phyloP scores from a whole-genome alignment of 257 asterid species.

The Mitragyna speciosa region DNA sequence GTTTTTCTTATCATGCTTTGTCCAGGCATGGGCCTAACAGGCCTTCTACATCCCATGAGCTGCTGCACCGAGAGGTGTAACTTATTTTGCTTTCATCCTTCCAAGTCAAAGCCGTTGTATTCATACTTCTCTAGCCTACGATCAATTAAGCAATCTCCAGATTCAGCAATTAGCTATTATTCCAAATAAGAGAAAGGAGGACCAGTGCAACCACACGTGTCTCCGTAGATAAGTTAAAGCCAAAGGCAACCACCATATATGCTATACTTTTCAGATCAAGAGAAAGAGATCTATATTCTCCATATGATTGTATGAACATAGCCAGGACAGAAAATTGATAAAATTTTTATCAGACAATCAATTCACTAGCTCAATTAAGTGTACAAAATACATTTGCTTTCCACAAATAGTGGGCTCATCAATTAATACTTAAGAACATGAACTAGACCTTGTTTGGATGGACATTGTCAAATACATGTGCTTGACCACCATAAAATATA shows the following conservation, averaged over 20 bases:
- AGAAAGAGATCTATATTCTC: not conserved
- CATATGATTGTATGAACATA: not conserved
- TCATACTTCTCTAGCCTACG: not conserved
- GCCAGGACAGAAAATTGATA: not conserved
- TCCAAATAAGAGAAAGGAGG: not conserved
- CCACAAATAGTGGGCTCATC: not conserved
- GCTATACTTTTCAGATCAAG: not conserved
- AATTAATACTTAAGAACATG: conserved; percentile 2
- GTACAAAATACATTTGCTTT: not conserved
- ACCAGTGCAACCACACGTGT: not conserved
- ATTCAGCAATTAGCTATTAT: not conserved
- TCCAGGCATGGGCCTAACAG: not conserved
- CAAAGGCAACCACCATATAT: not conserved
- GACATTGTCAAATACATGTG: conserved; percentile 87
- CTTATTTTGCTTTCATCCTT: not conserved
- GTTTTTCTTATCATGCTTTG: no score
- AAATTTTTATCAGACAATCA: not conserved
- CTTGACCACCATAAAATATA: conserved; percentile 92
- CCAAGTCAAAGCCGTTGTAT: not conserved
- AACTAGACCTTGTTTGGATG: conserved; percentile 75
- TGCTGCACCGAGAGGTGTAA: not conserved
- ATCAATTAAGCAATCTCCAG: not conserved
- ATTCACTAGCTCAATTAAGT: not conserved
- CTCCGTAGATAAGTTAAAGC: not conserved
- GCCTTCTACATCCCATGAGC: not conserved